Base-by-base conservation (phyloP, 2,329 filamentous ascomycete species). In the Phoma herbarum region DNA sequence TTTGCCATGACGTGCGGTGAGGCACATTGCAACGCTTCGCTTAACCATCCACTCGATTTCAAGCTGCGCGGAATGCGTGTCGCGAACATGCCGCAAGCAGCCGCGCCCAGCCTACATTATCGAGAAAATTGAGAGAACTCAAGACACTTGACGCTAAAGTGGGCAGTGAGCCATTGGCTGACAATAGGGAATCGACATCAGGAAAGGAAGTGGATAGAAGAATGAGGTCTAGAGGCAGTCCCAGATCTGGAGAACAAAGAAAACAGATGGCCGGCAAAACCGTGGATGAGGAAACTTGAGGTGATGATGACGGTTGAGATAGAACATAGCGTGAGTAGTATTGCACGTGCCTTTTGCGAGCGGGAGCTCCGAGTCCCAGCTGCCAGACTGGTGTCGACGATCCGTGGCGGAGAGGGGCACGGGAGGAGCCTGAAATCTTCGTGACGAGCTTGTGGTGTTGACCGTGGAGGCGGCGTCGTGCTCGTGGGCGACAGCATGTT, bases 31-130 rank as follows among this genome's bases (percentile, higher is more conserved):
- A 52, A 62, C 52, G 48, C 46, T 29, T 41, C 50, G 44, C 39
- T 45, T 52, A 59, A 50, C 59, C 57, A 41, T 29, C 59, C 62
- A 59, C 45, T 48, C 33, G 18, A 47, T 39, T 35, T 57, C 55
- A 56, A 51, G 59, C 23, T 43, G 61, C 31, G 39, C 59, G 61
- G 60, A 63, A 70, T 65, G 66, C 50, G 51, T 37, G 50, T 45
- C 37, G 44, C 49, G 46, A 54, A 45, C 58, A 71, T 70, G 54
- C 65, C 66, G 69, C 66, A 73, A 71, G 63, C 67, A 71, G 69
- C 58, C 61, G 35, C 55, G 50, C 31, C 57, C 51, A 61, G 60
- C 59, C 65, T 43, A 51, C 64, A 61, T 54, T 58, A 55, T 26
- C 52, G 35, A 58, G 35, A 55, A 54, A 22, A 47, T n/a, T 44